phyloP scores from a whole-genome alignment of 176 grass and related monocot genomes.

The Avena eriantha region DNA sequence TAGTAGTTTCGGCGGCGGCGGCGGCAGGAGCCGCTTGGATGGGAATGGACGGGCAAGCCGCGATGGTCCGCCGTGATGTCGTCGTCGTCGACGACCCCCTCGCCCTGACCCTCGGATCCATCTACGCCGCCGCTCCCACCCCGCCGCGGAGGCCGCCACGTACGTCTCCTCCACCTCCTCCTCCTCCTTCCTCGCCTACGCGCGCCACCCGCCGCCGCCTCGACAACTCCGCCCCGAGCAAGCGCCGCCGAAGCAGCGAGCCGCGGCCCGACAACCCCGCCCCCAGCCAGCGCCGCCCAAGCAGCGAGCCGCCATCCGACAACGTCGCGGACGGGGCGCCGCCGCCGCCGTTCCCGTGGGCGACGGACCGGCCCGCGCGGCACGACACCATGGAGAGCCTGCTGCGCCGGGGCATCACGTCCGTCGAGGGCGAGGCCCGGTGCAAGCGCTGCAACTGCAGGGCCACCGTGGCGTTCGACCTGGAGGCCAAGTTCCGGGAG shows the following conservation, averaged over 20 bases:
- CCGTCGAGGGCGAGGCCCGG: conserved; percentile 45
- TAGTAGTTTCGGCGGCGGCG: not conserved
- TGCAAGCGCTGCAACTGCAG: conserved; percentile 52
- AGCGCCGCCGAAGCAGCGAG: not conserved
- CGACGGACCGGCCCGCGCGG: conserved; percentile 39
- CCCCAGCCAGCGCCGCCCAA: not conserved
- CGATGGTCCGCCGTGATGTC: not conserved
- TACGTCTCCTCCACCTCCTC: not conserved
- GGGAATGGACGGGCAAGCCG: not conserved
- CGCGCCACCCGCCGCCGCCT: conserved; percentile 19
- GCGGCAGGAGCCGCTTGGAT: not conserved
- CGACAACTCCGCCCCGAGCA: not conserved
- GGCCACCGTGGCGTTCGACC: conserved; percentile 50
- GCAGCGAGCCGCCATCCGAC: not conserved
- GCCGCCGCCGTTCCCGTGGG: conserved; percentile 52
- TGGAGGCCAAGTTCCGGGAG: conserved; percentile 53
- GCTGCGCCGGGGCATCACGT: conserved; percentile 42
- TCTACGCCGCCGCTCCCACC: conserved; percentile 35
- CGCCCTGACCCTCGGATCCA: conserved; percentile 51
- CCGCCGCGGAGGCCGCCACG: conserved; percentile 7
- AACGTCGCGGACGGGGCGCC: not conserved
- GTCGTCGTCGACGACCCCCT: conserved; percentile 9
- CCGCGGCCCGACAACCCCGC: not conserved
- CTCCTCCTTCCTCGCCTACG: not conserved
- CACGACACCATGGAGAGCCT: conserved; percentile 39